Percentiles rank a stretch among this genome's conserved stretches.
These are phyloP conservation scores for Epipyxis sp. DNA, from an alignment of 108 stramenopile genomes.

Conservation along the genomic window DNA sequence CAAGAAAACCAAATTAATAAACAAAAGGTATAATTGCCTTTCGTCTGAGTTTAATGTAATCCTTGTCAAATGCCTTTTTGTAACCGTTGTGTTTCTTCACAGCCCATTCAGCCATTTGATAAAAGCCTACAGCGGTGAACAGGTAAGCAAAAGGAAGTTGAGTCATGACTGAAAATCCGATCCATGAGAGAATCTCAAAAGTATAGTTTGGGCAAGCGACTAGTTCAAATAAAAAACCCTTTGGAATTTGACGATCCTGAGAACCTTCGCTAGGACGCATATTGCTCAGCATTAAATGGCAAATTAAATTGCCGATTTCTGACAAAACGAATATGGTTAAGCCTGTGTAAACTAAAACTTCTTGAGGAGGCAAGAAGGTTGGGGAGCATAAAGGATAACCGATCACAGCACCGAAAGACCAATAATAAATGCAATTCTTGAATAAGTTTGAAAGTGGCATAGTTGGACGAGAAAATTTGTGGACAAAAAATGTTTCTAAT, in stretches of 20 bases:
- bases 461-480: constrained; percentile 38
- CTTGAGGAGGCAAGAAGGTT: not conserved
- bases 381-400: constrained; percentile 32
- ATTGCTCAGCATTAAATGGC: constrained; percentile 33
- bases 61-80: constrained; percentile 20
- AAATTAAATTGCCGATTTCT: constrained; percentile 30
- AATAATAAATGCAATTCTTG: constrained; percentile 46
- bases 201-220: constrained; percentile 45
- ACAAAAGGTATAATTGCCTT: constrained; percentile 23
- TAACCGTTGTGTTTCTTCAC: constrained; percentile 33
- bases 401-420: constrained; percentile 15
- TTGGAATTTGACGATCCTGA: constrained; percentile 2
- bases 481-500: constrained; percentile 42
- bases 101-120: constrained; percentile 42
- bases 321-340: constrained; percentile 13
- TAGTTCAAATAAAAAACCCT: constrained; percentile 34
- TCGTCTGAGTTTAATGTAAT: constrained; percentile 17
- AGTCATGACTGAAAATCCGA: constrained; percentile 21
- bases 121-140: constrained; percentile 36
- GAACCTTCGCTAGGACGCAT: constrained; percentile 16
- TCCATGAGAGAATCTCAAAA: constrained; percentile 40
- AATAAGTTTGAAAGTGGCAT: constrained; percentile 42
- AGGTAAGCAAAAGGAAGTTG: not conserved
- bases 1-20: not conserved
- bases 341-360: not conserved